These are phyloP conservation scores for Oryza australiensis DNA, from an alignment of 176 grass and related monocot genomes.

Conservation along the genomic window DNA sequence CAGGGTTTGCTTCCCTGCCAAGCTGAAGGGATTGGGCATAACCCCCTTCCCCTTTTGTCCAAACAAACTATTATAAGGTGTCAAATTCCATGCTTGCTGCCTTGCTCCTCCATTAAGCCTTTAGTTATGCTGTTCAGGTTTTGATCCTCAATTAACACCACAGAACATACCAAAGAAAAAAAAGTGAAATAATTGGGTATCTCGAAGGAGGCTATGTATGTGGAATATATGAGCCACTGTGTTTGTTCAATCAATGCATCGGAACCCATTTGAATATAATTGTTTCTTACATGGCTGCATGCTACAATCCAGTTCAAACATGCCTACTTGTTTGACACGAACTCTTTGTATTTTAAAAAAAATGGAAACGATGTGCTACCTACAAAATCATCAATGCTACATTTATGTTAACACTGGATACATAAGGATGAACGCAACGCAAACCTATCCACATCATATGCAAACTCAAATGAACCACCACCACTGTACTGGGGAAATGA, in stretches of 20 bases:
- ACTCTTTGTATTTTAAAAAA: neutral
- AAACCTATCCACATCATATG: neutral
- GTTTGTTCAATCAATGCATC: neutral
- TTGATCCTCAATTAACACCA: neutral
- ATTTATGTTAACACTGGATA: neutral
- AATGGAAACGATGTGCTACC: neutral
- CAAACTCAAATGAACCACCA: neutral
- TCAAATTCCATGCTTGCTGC: neutral
- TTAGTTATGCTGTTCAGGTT: neutral
- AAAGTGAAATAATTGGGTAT: constrained; percentile 1
- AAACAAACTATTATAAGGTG: constrained; percentile 3
- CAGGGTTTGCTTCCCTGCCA: neutral
- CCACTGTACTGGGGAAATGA: neutral
- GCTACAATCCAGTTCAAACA: neutral
- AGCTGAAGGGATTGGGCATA: neutral
- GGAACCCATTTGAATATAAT: neutral
- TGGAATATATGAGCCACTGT: neutral
- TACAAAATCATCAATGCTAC: neutral
- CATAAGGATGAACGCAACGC: neutral
- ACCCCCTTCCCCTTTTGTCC: neutral
- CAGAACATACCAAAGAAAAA: neutral
- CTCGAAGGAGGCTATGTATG: neutral
- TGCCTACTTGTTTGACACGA: neutral
- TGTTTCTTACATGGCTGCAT: neutral
- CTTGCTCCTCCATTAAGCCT: neutral